Base-by-base conservation (phyloP, 441 rosid genomes). In the Lepidium campestre region DNA sequence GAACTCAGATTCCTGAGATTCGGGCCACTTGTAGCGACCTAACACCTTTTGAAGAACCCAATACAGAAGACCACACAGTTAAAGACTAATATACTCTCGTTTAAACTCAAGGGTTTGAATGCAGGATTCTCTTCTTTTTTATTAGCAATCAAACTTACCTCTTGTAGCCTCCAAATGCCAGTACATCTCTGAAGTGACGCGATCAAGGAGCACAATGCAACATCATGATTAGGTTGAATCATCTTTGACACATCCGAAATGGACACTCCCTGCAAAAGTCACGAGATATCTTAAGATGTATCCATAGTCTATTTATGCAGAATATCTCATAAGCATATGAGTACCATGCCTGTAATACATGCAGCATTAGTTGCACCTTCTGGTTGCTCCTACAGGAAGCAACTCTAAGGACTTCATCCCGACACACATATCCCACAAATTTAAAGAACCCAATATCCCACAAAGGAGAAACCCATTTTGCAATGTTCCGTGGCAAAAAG, bases 391-490 rank as follows among this genome's bases (percentile, higher is more conserved):
- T 93, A 60, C 81, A 86, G 35, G 82, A 76, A 69, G 94, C 91
- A 74, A 91, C 91, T 23, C 79, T 82, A 60, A 90, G 94, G 77
- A 82, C 93, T 72, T 90, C 94, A 58, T 88, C 84, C 19, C 85
- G 80, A 81, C 66, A 81, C 59, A 90, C 63, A 70, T 78, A 86
- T 57, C 97, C 98, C 57, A 77, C 84, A 79, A 90, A 93, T 60
- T 60, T 80, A 48, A 90, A 82, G 78, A 86, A 81, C 49, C 94
- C 89, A 54, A 68, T 64, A 57, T 90, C 96, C 97, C 96, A 90
- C 83, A 90, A 74, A 4, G 97, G 98, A 65, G 98, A 90, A 71
- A 88, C 87, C 98, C 96, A 90, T 75, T 86, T 90, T 56, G 90
- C 96, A 46, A 87, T 77, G 75, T 72, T 60, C 77, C 88, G 81